These are phyloP conservation scores for Microstegium vimineum DNA, from an alignment of 176 grass and related monocot species.

Conservation along the genomic window DNA sequence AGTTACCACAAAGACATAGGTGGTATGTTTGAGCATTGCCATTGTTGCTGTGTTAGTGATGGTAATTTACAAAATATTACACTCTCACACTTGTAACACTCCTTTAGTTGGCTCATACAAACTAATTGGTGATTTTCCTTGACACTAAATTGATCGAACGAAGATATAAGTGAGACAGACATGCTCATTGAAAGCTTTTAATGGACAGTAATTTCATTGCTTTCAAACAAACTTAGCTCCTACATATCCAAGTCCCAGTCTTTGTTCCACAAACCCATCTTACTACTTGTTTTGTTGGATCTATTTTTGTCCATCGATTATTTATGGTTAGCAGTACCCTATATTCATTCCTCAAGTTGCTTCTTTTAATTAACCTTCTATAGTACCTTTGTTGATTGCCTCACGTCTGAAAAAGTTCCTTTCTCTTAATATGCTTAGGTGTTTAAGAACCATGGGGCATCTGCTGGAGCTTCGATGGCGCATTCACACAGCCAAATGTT, in stretches of 20 bases:
- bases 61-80: neutral
- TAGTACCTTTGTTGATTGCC: neutral
- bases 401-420: neutral
- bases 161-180: neutral
- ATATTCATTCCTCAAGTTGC: neutral
- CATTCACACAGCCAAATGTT: conserved; percentile 97
- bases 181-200: neutral
- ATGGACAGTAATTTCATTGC: neutral
- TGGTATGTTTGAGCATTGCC: neutral
- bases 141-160: neutral
- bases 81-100: neutral
- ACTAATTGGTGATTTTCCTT: neutral
- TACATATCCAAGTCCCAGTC: neutral
- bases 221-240: neutral
- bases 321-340: neutral
- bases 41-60: neutral
- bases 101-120: neutral
- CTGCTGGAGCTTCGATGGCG: conserved; percentile 90
- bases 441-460: conserved; percentile 92
- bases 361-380: neutral
- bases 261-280: neutral
- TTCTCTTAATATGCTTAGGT: conserved; percentile 41
- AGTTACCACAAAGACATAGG: neutral
- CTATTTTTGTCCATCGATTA: neutral
- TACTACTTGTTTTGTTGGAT: neutral